Base-by-base conservation (phyloP, 768 basidiomycete species). In the Tricholoma hemisulphureum region DNA sequence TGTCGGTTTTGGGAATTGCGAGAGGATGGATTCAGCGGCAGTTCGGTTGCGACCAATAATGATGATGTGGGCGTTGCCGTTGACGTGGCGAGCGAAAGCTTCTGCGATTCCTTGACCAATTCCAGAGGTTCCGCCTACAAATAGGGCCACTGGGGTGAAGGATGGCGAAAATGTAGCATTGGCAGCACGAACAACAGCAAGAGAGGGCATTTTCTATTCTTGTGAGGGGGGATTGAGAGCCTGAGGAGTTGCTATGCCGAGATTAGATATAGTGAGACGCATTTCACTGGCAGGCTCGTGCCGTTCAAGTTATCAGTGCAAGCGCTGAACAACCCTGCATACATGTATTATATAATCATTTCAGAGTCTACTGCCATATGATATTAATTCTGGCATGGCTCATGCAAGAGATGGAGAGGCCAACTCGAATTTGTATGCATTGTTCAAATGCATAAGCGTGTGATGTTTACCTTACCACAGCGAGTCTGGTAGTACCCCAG, bases 31-130 rank as follows among this genome's bases (percentile, higher is more conserved):
- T 46, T 80, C 73, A 6, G 80, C 82, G 14, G 80, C 77, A n/a
- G 69, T 68, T 35, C 74, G 69, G 65, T 81, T 82, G 43, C 81
- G 75, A 5, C 82, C 82, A 43, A 79, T 67, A 55, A 84, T 73
- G 58, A 82, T 65, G 66, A 83, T 80, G 55, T 77, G 76, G 6
- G 75, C 73, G 46, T 77, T 74, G 9, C 81, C 80, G 24, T 76
- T 68, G 1, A 76, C 78, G 65, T 76, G 70, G 1, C 64, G 59
- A 4, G 76, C 80, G 58, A 83, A 79, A 4, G 73, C 69, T 43
- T 76, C 72, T 1, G 76, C 78, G 61, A 79, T 75, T 0, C 73
- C 76, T 56, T 75, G 73, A 0, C 81, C 81, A 13, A 78, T 75
- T 14, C 77, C 81, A 6, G 75, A 73, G 6, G 75, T 77, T 3